These are phyloP conservation scores for Fusarium annulatum DNA, from an alignment of 2,329 filamentous ascomycete species.

Conservation along the genomic window DNA sequence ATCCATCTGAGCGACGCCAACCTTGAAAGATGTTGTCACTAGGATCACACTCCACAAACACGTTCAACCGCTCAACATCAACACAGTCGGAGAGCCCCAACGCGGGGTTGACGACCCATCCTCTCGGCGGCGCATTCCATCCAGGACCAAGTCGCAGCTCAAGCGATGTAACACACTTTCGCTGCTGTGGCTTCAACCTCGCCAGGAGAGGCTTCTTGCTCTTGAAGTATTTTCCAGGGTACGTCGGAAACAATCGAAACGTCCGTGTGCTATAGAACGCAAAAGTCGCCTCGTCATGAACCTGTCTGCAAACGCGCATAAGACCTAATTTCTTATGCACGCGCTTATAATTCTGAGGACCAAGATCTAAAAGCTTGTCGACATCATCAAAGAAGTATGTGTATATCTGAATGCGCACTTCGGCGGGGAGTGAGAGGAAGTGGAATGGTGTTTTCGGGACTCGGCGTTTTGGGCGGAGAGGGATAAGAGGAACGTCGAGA, in stretches of 20 bases:
- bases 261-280: conserved; percentile 72
- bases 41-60: conserved; percentile 80
- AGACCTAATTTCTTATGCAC: conserved; percentile 70
- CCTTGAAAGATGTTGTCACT: conserved; percentile 74
- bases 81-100: conserved; percentile 73
- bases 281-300: conserved; percentile 72
- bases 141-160: conserved; percentile 79
- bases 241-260: conserved; percentile 74
- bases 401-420: conserved; percentile 77
- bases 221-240: conserved; percentile 75
- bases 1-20: conserved; percentile 72
- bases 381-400: conserved; percentile 67
- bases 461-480: conserved; percentile 47
- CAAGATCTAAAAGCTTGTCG: conserved; percentile 71
- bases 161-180: conserved; percentile 69
- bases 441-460: conserved; percentile 62
- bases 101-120: conserved; percentile 74
- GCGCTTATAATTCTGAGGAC: conserved; percentile 71
- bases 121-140: conserved; percentile 75
- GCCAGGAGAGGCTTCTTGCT: conserved; percentile 77
- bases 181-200: conserved; percentile 70
- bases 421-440: conserved; percentile 75
- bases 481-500: conserved; percentile 52
- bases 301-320: conserved; percentile 68
- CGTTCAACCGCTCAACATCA: conserved; percentile 67